Conservation (phyloP, 371 early-diverging fungal genomes). For the Rhizomucor pusillus region DNA sequence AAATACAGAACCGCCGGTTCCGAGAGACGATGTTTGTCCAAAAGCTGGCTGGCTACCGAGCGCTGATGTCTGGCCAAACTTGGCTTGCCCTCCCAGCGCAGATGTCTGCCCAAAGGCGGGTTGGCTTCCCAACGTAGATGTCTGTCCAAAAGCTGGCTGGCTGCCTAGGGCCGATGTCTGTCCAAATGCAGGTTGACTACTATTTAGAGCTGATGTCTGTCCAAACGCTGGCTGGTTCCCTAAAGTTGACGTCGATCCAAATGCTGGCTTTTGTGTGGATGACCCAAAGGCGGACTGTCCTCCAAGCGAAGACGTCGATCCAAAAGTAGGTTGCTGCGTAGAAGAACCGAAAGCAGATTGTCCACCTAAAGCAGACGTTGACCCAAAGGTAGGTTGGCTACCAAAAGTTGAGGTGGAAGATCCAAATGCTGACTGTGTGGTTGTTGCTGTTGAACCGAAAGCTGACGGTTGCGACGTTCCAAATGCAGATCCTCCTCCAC, state of each 20-base stretch:
- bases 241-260: constrained; percentile 12
- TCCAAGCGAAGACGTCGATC: constrained; percentile 28
- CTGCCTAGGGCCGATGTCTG: constrained; percentile 13
- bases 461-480: constrained; percentile 15
- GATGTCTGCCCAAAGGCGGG: no score
- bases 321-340: constrained; percentile 7
- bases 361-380: constrained; percentile 21
- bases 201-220: constrained; percentile 16
- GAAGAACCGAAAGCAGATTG: constrained; percentile 8
- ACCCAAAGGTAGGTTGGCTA: constrained; percentile 22
- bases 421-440: background rate
- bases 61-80: constrained; percentile 21
- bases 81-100: constrained; percentile 10
- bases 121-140: constrained; percentile 10
- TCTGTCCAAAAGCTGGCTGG: constrained; percentile 20
- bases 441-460: constrained; percentile 17
- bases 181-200: constrained; percentile 20
- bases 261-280: constrained; percentile 1
- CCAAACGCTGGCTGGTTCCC: constrained; percentile 27
- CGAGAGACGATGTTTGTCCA: background rate
- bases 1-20: background rate
- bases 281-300: constrained; percentile 12
- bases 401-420: constrained; percentile 26
- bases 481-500: constrained; percentile 14
- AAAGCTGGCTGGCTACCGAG: background rate